A percentile compares a stretch with the other conserved stretches of the same genome.
phyloP scores from a whole-genome alignment of 177 flowering plant species.

The Tripterygium wilfordii region DNA sequence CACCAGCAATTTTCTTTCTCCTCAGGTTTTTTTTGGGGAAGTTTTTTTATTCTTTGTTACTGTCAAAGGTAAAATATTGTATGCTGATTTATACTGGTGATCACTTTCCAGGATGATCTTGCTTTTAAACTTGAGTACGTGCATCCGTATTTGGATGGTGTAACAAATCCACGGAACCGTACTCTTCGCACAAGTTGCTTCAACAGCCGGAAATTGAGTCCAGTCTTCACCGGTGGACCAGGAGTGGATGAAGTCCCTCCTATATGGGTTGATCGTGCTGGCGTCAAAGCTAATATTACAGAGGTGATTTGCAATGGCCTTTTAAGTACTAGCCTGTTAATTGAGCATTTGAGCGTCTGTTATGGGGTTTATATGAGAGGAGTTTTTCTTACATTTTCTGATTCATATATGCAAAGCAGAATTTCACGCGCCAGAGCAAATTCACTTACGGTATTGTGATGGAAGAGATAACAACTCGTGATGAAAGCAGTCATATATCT shows the following conservation, averaged over 20 bases:
- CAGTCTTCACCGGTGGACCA: constrained; percentile 98
- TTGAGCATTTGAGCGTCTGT: background rate
- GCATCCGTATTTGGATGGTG: constrained; percentile 94
- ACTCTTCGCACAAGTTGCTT: constrained; percentile 82
- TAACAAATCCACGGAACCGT: constrained; percentile 75
- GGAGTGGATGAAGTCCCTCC: constrained; percentile 98
- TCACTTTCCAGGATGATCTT: constrained; percentile 95
- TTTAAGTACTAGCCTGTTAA: too few species aligned
- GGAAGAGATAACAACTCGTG: constrained; percentile 98
- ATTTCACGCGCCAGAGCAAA: constrained; percentile 92
- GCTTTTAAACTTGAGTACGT: constrained; percentile 97
- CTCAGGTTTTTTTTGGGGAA: constrained; percentile 51
- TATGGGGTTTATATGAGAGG: background rate
- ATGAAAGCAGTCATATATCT: constrained; percentile 90
- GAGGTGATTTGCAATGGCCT: constrained; percentile 58
- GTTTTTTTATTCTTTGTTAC: too few species aligned
- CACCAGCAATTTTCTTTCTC: constrained; percentile 93
- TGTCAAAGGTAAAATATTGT: too few species aligned
- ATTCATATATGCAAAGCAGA: constrained; percentile 36
- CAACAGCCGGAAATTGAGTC: constrained; percentile 94
- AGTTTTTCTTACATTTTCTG: background rate
- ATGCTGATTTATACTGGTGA: too few species aligned
- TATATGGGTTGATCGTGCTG: constrained; percentile 97
- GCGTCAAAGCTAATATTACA: constrained; percentile 83
- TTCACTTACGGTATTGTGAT: constrained; percentile 93